phyloP scores from a whole-genome alignment of 345 rosid genomes.

The Pistacia integerrima region DNA sequence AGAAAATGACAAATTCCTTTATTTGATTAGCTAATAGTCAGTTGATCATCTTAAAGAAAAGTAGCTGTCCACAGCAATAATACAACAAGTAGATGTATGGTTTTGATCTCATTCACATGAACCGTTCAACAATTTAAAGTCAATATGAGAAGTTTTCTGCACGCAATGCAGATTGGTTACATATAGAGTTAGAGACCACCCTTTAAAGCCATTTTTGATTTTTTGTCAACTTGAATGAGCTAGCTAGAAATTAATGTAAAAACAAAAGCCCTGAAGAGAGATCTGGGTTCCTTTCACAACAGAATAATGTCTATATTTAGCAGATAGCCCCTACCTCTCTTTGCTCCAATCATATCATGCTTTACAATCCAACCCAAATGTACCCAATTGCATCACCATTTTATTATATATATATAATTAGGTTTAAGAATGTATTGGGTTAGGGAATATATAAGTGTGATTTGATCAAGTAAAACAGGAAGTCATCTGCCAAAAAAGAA shows the following conservation, averaged over 20 bases:
- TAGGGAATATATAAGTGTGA: not conserved
- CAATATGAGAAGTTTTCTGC: not conserved
- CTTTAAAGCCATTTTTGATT: constrained; percentile 12
- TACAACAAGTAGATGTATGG: constrained; percentile 8
- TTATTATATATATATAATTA: too few relatives aligned
- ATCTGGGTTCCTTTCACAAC: constrained; percentile 34
- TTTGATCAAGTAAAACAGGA: not conserved
- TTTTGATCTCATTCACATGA: not conserved
- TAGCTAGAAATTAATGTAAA: not conserved
- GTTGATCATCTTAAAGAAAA: not conserved
- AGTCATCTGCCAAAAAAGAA: constrained; percentile 66
- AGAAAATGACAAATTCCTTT: not conserved
- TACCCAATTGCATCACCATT: not conserved
- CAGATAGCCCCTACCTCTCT: constrained; percentile 17
- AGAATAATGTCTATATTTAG: constrained; percentile 41
- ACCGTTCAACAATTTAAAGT: constrained; percentile 8
- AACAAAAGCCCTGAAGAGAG: constrained; percentile 26
- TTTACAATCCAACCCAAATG: constrained; percentile 14
- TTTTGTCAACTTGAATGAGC: too few relatives aligned
- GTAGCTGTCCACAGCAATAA: constrained; percentile 24
- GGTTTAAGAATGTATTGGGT: too few relatives aligned
- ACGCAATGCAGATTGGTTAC: constrained; percentile 30
- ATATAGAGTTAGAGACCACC: not conserved
- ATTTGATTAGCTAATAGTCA: not conserved
- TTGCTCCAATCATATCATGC: constrained; percentile 26